A percentile compares a stretch with the other conserved stretches of the same genome.
Conservation (phyloP, 441 rosid genomes). For the Syzygium malaccense region DNA sequence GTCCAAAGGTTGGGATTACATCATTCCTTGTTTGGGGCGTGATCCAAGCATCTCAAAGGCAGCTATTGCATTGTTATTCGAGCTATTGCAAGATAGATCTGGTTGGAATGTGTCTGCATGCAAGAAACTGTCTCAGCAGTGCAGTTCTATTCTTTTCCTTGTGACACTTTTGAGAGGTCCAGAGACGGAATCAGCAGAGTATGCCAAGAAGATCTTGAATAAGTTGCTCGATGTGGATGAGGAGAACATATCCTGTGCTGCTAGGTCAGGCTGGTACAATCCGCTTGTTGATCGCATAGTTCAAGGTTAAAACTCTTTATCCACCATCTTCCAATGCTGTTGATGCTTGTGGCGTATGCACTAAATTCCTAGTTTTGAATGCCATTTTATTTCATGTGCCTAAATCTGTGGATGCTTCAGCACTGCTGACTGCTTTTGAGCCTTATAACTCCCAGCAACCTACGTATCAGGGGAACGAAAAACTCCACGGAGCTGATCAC, state of each 20-base stretch:
- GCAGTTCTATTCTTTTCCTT: constrained; percentile 43
- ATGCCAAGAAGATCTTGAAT: constrained; percentile 39
- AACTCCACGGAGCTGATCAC: neutral
- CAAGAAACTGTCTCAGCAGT: constrained; percentile 43
- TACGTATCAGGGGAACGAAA: neutral
- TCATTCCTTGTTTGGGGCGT: constrained; percentile 47
- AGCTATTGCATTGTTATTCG: constrained; percentile 48
- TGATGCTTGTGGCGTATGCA: neutral
- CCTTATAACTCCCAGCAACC: neutral
- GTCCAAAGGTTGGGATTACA: constrained; percentile 41
- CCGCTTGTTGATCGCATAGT: constrained; percentile 46
- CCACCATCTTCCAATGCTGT: neutral
- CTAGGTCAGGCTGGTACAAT: constrained; percentile 54
- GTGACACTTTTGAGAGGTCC: constrained; percentile 51
- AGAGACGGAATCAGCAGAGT: constrained; percentile 37
- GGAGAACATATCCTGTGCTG: constrained; percentile 45
- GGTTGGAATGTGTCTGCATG: constrained; percentile 46
- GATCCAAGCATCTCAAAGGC: constrained; percentile 45
- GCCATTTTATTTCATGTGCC: neutral
- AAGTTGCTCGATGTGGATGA: constrained; percentile 49
- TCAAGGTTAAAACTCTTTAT: constrained; percentile 37
- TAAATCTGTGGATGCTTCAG: neutral
- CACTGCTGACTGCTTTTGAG: neutral
- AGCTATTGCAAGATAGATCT: constrained; percentile 52
- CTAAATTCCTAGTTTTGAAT: neutral